Percentiles rank a stretch among this genome's conserved stretches.
Evolutionary conservation across 345 rosid species (phyloP).

Genomic region (Lepidium sativum): DNA sequence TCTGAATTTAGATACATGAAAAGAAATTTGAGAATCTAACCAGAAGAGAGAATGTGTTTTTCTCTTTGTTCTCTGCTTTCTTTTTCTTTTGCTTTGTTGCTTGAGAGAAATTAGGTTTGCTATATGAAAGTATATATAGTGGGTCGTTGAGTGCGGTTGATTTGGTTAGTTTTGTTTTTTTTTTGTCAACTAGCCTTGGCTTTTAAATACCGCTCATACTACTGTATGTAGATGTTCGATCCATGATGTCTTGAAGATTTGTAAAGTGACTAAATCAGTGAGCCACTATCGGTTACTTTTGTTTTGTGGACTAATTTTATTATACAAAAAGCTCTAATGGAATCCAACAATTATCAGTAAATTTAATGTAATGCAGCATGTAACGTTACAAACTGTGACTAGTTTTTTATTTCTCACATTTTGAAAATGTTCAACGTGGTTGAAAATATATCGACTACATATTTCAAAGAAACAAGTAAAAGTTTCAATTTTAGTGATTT

Average conservation of each 20-base stretch:
- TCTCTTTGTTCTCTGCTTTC: neutral
- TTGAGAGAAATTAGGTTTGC: constrained; percentile 17
- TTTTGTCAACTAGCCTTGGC: too few species aligned
- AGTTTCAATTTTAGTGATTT: neutral
- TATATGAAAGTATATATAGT: constrained; percentile 6
- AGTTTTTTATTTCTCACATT: neutral
- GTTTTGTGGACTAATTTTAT: neutral
- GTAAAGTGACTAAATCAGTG: too few species aligned
- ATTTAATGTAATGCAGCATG: neutral
- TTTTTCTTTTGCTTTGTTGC: constrained; percentile 13
- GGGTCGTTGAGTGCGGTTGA: neutral
- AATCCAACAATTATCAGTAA: neutral
- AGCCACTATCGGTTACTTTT: too few species aligned
- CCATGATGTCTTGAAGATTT: too few species aligned
- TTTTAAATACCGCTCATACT: too few species aligned
- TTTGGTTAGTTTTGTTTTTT: neutral
- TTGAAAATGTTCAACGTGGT: constrained; percentile 4
- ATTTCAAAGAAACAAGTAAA: neutral
- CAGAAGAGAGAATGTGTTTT: constrained; percentile 4
- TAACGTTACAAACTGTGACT: neutral
- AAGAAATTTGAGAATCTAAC: constrained; percentile 14
- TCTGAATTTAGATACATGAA: constrained; percentile 2
- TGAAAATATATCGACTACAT: neutral
- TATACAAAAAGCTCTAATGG: neutral
- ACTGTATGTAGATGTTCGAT: too few species aligned